Percentiles rank a stretch among this genome's conserved stretches.
Conservation (phyloP, 2,329 filamentous ascomycete genomes). For the Tothia fuscella region DNA sequence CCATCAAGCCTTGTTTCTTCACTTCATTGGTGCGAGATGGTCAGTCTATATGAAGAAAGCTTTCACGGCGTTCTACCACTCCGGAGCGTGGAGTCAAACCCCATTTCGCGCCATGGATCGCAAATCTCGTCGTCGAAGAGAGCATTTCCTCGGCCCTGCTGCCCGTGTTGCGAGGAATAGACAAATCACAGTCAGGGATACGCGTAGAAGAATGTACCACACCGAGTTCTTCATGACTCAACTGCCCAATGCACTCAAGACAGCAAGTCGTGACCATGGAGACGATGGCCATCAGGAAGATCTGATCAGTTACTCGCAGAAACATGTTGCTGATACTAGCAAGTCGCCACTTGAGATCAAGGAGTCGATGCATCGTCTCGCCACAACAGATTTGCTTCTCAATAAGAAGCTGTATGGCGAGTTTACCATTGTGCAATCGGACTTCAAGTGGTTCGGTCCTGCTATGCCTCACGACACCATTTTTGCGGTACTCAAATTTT, state of each 20-base stretch:
- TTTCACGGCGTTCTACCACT: constrained; percentile 27
- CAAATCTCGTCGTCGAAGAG: constrained; percentile 23
- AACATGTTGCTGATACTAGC: background rate
- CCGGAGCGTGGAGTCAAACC: constrained; percentile 30
- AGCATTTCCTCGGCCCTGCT: constrained; percentile 31
- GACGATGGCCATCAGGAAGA: constrained; percentile 19
- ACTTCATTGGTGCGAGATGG: constrained; percentile 43
- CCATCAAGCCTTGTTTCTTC: constrained; percentile 42
- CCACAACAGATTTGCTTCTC: constrained; percentile 44
- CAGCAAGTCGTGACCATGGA: constrained; percentile 27
- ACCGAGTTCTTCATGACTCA: constrained; percentile 44
- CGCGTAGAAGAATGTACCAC: constrained; percentile 27
- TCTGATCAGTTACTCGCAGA: background rate
- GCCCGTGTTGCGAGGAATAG: constrained; percentile 13
- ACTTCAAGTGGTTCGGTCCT: constrained; percentile 33
- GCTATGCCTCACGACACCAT: constrained; percentile 19
- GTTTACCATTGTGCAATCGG: constrained; percentile 43
- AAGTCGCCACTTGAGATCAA: constrained; percentile 26
- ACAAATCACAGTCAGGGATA: constrained; percentile 14
- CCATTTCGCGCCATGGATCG: constrained; percentile 20
- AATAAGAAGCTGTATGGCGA: constrained; percentile 35
- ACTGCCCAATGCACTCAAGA: constrained; percentile 31
- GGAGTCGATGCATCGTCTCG: constrained; percentile 44
- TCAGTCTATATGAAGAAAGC: constrained; percentile 34
- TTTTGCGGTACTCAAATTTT: constrained; percentile 19